Evolutionary conservation across 2,329 filamentous ascomycete species (phyloP).

Genomic region (Pleomassaria siparia): DNA sequence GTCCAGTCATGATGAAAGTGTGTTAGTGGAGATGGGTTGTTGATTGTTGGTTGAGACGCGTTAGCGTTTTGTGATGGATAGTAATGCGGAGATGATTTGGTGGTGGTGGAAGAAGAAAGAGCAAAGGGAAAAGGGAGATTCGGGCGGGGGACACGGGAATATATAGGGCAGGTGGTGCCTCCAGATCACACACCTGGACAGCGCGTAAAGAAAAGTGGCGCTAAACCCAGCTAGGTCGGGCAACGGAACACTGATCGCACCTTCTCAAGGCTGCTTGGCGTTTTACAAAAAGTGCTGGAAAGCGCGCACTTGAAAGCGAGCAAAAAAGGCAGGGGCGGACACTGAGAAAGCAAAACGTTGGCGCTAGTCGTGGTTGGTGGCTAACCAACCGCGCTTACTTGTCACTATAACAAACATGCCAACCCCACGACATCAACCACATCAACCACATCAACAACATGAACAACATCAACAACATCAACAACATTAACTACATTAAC

Average conservation of each 20-base stretch:
- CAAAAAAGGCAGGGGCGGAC: constrained; percentile 3
- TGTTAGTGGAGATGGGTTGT: constrained; percentile 24
- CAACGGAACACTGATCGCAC: constrained; percentile 9
- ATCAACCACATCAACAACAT: no score
- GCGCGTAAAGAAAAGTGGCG: constrained; percentile 1
- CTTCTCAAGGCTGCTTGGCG: constrained; percentile 6
- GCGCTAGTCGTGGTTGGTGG: background rate
- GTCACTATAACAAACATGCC: no score
- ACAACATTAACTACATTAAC: no score
- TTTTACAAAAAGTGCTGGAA: constrained; percentile 3
- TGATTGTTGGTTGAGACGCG: constrained; percentile 25
- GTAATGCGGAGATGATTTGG: constrained; percentile 3
- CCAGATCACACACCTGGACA: constrained; percentile 12
- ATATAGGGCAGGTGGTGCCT: constrained; percentile 6
- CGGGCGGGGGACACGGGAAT: constrained; percentile 5
- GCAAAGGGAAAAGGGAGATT: constrained; percentile 5
- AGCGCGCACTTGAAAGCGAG: constrained; percentile 4
- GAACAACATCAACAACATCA: no score
- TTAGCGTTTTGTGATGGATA: constrained; percentile 7
- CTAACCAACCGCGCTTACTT: no score
- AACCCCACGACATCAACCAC: no score
- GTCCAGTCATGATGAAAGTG: constrained; percentile 47
- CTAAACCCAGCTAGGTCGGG: constrained; percentile 10
- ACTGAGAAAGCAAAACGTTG: background rate
- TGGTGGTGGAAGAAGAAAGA: constrained; percentile 4